phyloP scores from a whole-genome alignment of 208 protist species.

The Phytomonas francai region DNA sequence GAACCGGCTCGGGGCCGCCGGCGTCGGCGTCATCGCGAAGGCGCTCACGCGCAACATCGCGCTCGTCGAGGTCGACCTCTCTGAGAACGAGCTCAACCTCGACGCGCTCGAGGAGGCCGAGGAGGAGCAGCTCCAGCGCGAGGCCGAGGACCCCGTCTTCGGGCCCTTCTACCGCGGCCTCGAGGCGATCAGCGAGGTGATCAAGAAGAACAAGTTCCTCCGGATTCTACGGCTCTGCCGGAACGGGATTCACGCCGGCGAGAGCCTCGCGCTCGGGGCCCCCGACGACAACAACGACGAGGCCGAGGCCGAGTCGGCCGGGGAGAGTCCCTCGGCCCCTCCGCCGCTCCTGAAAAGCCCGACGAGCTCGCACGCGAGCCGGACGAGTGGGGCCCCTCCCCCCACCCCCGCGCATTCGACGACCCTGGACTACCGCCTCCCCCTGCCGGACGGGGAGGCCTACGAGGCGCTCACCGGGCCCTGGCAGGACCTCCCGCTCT shows the following conservation, averaged over 20 bases:
- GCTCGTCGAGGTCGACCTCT: slow-evolving; percentile 60
- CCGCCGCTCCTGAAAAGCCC: too few relatives aligned
- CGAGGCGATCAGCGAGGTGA: slow-evolving; percentile 74
- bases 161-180: slow-evolving; percentile 65
- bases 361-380: too few relatives aligned
- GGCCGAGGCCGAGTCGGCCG: too few relatives aligned
- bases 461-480: slow-evolving; percentile 13
- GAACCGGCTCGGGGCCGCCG: slow-evolving; percentile 67
- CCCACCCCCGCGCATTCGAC: too few relatives aligned
- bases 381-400: too few relatives aligned
- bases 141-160: slow-evolving; percentile 74
- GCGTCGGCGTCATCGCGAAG: slow-evolving; percentile 79
- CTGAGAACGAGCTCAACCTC: slow-evolving; percentile 42
- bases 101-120: slow-evolving; percentile 10
- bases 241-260: slow-evolving; percentile 79
- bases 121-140: slow-evolving; percentile 60
- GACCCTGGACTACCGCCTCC: background rate
- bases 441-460: slow-evolving; percentile 5
- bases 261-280: slow-evolving; percentile 31
- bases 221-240: slow-evolving; percentile 52
- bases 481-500: slow-evolving; percentile 72
- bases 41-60: slow-evolving; percentile 81
- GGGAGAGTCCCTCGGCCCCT: too few relatives aligned
- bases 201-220: slow-evolving; percentile 90
- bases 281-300: slow-evolving; percentile 29